Evolutionary conservation across 306 rosid genomes (phyloP), one percentile per base, ranked within the genome.

Genomic region (Lagenaria siceraria): DNA sequence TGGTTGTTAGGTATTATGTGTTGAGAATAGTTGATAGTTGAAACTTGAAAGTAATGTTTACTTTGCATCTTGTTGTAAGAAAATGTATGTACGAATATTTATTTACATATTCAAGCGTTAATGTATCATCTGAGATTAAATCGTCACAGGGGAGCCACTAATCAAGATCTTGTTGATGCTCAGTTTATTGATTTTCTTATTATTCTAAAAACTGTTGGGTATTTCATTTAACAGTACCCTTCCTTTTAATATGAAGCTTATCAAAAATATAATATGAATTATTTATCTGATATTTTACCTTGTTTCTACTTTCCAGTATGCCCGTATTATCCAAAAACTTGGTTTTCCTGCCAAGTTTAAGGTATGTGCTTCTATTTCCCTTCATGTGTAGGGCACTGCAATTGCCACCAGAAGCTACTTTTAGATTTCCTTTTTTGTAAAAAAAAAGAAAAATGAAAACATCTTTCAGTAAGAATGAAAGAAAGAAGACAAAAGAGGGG

Each of bases 311-410:
- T 10, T 53, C 65, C 90, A 95, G 99, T 92, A 92, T 84, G 99
- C 99, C 55, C 92, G 98, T 35, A 88, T 95, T 52, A 92, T 95
- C 79, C 97, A 92, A 77, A 92, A 95, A 55, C 97, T 95, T 76
- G 97, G 97, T 43, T 95, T 95, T 81, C 86, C 91, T 0, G 97
- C 99, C 5, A 88, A 87, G 79, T 95, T 92, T 78, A 92, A 92
- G 97, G 97, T 92, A 86, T 29, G 65, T 36, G 51, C 40, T 71
- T 35, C 17, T 66, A 43, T 21, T 24, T 2, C 66, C 66, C 21
- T 52, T 52, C 73, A 18, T 3, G 2, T 35, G 48, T 35, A 29
- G 6, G 40, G 72, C n/a, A 17, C 40, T 61, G 68, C 71, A 63
- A 63, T 63, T 63, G 22, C 46, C 43, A 18, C 8, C 8, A 4